Conservation (phyloP, 1,284 basidiomycete genomes). For the Coniophora puteana region DNA sequence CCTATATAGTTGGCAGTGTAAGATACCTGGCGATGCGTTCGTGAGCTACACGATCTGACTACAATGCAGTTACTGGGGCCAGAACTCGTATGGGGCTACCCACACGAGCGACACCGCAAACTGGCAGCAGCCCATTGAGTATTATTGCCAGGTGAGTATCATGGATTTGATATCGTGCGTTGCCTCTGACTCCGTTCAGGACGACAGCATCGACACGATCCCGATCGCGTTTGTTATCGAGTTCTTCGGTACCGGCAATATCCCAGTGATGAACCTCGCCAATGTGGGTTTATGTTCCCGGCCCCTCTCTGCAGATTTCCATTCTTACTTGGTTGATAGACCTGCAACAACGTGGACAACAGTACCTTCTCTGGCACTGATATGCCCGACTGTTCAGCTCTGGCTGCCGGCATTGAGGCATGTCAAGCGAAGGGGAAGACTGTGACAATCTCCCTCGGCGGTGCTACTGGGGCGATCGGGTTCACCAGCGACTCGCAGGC, state of each 20-base stretch:
- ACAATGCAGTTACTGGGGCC: slow-evolving; percentile 9
- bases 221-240: slow-evolving; percentile 59
- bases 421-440: slow-evolving; percentile 66
- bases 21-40: not conserved
- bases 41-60: not conserved
- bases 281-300: slow-evolving; percentile 50
- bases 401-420: slow-evolving; percentile 51
- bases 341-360: slow-evolving; percentile 40
- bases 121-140: slow-evolving; percentile 12
- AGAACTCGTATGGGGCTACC: slow-evolving; percentile 8
- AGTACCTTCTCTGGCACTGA: slow-evolving; percentile 50
- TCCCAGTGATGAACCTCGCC: slow-evolving; percentile 58
- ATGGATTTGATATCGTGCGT: not conserved
- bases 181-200: slow-evolving; percentile 29
- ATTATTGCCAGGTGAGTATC: slow-evolving; percentile 11
- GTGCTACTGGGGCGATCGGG: slow-evolving; percentile 48
- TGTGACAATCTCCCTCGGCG: slow-evolving; percentile 61
- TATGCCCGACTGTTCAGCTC: slow-evolving; percentile 52
- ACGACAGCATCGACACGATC: slow-evolving; percentile 59
- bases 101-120: slow-evolving; percentile 2
- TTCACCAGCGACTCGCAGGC: slow-evolving; percentile 55
- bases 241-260: slow-evolving; percentile 56
- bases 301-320: not conserved
- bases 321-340: slow-evolving; percentile 32
- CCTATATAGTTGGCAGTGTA: slow-evolving; percentile 5